Base-by-base conservation (phyloP, 2,329 filamentous ascomycete species). In the Stagonosporopsis chrysanthemi region DNA sequence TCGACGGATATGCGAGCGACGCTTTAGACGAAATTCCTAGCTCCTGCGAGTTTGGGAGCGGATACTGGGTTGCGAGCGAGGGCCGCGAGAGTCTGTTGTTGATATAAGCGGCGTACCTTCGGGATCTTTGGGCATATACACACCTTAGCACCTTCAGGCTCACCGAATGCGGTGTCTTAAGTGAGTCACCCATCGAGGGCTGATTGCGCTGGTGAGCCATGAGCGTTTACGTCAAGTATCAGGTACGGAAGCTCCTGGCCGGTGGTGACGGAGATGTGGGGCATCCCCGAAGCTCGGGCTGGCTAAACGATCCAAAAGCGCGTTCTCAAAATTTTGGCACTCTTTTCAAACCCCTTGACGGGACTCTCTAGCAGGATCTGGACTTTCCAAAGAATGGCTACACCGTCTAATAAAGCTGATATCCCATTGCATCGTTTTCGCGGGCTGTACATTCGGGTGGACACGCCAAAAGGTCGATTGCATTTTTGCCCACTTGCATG, bases 101-200 rank as follows among this genome's bases (percentile, higher is more conserved):
- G 17, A 9, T 26, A 31, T 58, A 4, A 63, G 58, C 36, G 26
- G n/a, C 24, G 19, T 7, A 29, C 8, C 35, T 84, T 55, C 90
- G 93, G 8, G 5, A 12, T 8, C 23, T 3, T 4, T 1, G 6
- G 8, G n/a, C 22, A 48, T 29, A 88, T 41, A 2, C 88, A 82
- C 90, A 97, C 53, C 97, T 82, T 51, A 98, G 80, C 15, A 90
- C 87, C 78, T 96, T 95, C 44, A 98, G 80, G 60, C 96, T 93
- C 62, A 91, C 83, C 15, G 89, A 86, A 76, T 98, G 95, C 0
- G 94, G 91, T 5, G 73, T 73, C 58, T 76, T 77, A 41, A 77
- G 61, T 42, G 70, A 70, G 24, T 79, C 75, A 12, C 74, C 74
- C 58, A 70, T 68, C 7, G 76, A 77, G 11, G 54, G 48, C 45